These are phyloP conservation scores for Fusarium torulosum DNA, from an alignment of 2,329 filamentous ascomycete genomes.

Conservation along the genomic window DNA sequence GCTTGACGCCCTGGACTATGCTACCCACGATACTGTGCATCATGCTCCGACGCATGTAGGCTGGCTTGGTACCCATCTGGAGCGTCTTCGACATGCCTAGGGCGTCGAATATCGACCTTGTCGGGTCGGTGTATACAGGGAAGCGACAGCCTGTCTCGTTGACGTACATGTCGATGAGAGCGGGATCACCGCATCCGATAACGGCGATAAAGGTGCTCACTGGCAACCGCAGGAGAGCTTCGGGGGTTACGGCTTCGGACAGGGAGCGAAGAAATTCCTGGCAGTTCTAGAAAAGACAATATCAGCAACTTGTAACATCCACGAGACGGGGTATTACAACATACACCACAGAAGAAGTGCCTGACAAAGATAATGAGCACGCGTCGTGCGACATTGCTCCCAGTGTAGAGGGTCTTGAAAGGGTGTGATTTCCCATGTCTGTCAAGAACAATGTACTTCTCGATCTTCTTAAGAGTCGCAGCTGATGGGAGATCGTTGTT, in stretches of 20 bases:
- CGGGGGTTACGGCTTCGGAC: conserved; percentile 67
- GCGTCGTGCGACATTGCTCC: conserved; percentile 64
- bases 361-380: conserved; percentile 80
- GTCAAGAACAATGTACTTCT: conserved; percentile 71
- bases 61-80: conserved; percentile 69
- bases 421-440: conserved; percentile 68
- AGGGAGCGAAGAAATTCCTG: conserved; percentile 79
- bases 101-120: conserved; percentile 71
- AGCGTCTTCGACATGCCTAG: conserved; percentile 78
- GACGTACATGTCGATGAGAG: conserved; percentile 75
- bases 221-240: conserved; percentile 63
- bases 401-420: conserved; percentile 74
- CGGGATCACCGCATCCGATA: conserved; percentile 78
- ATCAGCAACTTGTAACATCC: conserved; percentile 31
- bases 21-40: conserved; percentile 63
- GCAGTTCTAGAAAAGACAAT: conserved; percentile 68
- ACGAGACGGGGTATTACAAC: conserved; percentile 49
- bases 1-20: conserved; percentile 70
- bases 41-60: conserved; percentile 72
- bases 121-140: conserved; percentile 83
- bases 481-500: conserved; percentile 67
- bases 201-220: conserved; percentile 74
- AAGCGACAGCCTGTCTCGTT: conserved; percentile 74
- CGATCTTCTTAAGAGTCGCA: conserved; percentile 64
- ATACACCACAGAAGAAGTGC: conserved; percentile 84